Conservation (phyloP, 192 early-diverging fungal species). For the Haplosporangium gracile region DNA sequence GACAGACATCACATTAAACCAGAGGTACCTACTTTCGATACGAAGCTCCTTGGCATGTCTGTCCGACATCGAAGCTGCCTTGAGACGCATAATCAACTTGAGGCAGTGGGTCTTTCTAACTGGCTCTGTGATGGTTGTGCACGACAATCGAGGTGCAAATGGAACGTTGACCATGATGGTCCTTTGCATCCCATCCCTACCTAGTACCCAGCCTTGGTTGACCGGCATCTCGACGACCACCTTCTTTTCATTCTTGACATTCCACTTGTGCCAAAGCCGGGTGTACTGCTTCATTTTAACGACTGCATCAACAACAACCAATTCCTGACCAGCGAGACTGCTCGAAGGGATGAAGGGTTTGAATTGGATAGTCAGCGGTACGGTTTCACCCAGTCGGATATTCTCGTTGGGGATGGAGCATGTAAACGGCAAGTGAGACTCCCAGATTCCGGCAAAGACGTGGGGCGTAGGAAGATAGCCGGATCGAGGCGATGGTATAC, state of each 20-base stretch:
- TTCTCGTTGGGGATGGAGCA: constrained; percentile 25
- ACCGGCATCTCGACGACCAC: constrained; percentile 20
- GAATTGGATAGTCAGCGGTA: constrained; percentile 32
- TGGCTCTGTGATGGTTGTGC: constrained; percentile 28
- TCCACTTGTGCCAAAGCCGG: constrained; percentile 34
- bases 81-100: constrained; percentile 42
- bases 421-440: constrained; percentile 26
- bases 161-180: constrained; percentile 29
- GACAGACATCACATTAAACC: neutral
- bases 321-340: constrained; percentile 34
- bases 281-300: constrained; percentile 50
- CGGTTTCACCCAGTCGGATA: constrained; percentile 15
- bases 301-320: constrained; percentile 27
- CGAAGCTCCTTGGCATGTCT: constrained; percentile 36
- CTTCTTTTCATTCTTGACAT: constrained; percentile 44
- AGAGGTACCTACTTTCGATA: constrained; percentile 37
- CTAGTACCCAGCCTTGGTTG: constrained; percentile 21
- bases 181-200: constrained; percentile 20
- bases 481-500: constrained; percentile 18
- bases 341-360: constrained; percentile 28
- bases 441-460: constrained; percentile 30
- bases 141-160: constrained; percentile 33
- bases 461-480: constrained; percentile 16
- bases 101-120: constrained; percentile 45
- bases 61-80: constrained; percentile 26